Conservation (phyloP, 2,329 filamentous ascomycete species). For the Aspergillus luchuensis region DNA sequence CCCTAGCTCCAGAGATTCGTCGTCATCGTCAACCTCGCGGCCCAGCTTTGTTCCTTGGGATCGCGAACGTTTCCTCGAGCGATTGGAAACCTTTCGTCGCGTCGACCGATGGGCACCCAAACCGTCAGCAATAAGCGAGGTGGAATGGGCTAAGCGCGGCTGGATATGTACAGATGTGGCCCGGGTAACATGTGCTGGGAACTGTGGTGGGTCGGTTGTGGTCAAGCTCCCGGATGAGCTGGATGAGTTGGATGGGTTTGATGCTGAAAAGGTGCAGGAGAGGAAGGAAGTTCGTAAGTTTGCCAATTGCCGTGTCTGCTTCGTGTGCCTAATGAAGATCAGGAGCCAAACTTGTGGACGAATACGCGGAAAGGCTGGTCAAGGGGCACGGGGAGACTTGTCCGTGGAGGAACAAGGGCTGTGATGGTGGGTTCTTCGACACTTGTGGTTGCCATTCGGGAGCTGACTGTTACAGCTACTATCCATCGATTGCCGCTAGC, state of each 20-base stretch:
- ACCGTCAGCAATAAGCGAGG: conserved; percentile 79
- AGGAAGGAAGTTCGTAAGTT: conserved; percentile 47
- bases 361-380: conserved; percentile 72
- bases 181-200: conserved; percentile 75
- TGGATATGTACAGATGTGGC: conserved; percentile 86
- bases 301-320: not conserved
- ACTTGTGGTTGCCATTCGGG: conserved; percentile 25
- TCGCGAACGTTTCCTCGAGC: conserved; percentile 75
- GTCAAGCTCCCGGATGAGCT: conserved; percentile 75
- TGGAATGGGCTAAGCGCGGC: conserved; percentile 91
- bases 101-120: conserved; percentile 94
- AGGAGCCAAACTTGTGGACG: conserved; percentile 69
- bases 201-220: conserved; percentile 81
- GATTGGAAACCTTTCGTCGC: conserved; percentile 85
- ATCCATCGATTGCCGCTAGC: conserved; percentile 68
- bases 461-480: conserved; percentile 49
- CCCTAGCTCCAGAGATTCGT: conserved; percentile 31
- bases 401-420: conserved; percentile 83
- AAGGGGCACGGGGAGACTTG: conserved; percentile 78
- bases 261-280: conserved; percentile 45
- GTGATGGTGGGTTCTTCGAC: conserved; percentile 63
- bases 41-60: conserved; percentile 86
- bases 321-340: conserved; percentile 17
- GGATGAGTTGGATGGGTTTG: conserved; percentile 52
- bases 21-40: conserved; percentile 37